Evolutionary conservation across 2,329 filamentous ascomycete species (phyloP).

Genomic region (Penicillium italicum): DNA sequence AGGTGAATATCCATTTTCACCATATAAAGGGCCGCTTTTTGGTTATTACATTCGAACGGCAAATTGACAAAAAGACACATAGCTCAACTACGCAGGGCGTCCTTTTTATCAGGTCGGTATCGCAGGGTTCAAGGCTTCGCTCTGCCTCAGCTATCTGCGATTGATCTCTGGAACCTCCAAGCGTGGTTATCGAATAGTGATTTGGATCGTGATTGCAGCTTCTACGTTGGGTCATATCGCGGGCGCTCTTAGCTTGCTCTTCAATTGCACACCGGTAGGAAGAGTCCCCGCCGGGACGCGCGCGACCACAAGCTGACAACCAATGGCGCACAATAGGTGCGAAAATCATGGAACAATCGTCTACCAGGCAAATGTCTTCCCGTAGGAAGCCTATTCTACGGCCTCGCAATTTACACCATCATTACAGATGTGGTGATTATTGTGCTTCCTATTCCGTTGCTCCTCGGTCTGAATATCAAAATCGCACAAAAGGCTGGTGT

Average conservation of each 20-base stretch:
- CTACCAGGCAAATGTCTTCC: conserved; percentile 46
- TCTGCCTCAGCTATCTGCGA: conserved; percentile 53
- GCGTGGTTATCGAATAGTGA: conserved; percentile 42
- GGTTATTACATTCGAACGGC: too few species aligned
- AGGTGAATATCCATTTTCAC: conserved; percentile 17
- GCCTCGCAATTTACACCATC: conserved; percentile 52
- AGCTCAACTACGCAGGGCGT: conserved; percentile 53
- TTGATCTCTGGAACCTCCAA: conserved; percentile 51
- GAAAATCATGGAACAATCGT: conserved; percentile 47
- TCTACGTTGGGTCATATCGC: conserved; percentile 49
- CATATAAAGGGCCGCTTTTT: neutral
- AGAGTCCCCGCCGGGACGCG: neutral
- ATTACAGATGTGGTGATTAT: conserved; percentile 51
- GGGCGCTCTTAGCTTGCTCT: conserved; percentile 49
- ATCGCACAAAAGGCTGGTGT: conserved; percentile 50
- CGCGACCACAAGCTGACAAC: neutral
- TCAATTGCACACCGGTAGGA: conserved; percentile 50
- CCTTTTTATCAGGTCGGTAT: conserved; percentile 56
- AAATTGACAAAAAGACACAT: neutral
- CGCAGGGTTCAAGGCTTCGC: conserved; percentile 55
- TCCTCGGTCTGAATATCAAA: conserved; percentile 50
- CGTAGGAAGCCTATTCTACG: conserved; percentile 50
- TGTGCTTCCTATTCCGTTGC: conserved; percentile 50
- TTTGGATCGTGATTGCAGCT: conserved; percentile 45
- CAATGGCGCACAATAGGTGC: conserved; percentile 11